These are phyloP conservation scores for Pugionium cornutum DNA, from an alignment of 345 rosid species.

Conservation along the genomic window DNA sequence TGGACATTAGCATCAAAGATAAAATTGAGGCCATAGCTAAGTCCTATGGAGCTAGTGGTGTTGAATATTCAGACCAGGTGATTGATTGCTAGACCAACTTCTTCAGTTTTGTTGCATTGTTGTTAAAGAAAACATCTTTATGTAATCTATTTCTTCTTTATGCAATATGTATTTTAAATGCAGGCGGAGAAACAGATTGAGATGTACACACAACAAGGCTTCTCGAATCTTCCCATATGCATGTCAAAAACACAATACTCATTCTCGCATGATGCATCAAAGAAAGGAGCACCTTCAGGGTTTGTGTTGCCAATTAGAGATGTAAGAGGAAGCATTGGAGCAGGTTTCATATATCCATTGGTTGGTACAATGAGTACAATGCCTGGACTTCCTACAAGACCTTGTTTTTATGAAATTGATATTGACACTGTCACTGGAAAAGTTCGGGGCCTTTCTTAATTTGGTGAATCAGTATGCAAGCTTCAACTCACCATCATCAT, in stretches of 20 bases:
- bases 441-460: slow-evolving; percentile 82
- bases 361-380: slow-evolving; percentile 98
- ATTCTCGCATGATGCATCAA: slow-evolving; percentile 74
- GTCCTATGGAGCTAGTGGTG: slow-evolving; percentile 93
- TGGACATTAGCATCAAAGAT: slow-evolving; percentile 78
- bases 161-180: slow-evolving; percentile 13
- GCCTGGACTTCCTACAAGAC: slow-evolving; percentile 99
- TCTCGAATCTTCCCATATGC: slow-evolving; percentile 89
- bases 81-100: slow-evolving; percentile 2
- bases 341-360: slow-evolving; percentile 92
- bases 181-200: slow-evolving; percentile 98
- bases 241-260: slow-evolving; percentile 99
- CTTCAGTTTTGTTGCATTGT: not conserved
- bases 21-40: slow-evolving; percentile 89
- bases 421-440: slow-evolving; percentile 77
- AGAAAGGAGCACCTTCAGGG: slow-evolving; percentile 89
- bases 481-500: slow-evolving; percentile 7
- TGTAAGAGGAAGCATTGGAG: slow-evolving; percentile 95
- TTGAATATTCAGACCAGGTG: slow-evolving; percentile 95
- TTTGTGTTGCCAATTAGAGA: slow-evolving; percentile 85
- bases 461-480: not conserved
- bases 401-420: slow-evolving; percentile 94
- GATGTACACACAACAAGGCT: slow-evolving; percentile 89
- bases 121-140: not conserved
- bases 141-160: not conserved